Evolutionary conservation across 2,329 filamentous ascomycete species (phyloP).

Genomic region (Cladophialophora exuberans): DNA sequence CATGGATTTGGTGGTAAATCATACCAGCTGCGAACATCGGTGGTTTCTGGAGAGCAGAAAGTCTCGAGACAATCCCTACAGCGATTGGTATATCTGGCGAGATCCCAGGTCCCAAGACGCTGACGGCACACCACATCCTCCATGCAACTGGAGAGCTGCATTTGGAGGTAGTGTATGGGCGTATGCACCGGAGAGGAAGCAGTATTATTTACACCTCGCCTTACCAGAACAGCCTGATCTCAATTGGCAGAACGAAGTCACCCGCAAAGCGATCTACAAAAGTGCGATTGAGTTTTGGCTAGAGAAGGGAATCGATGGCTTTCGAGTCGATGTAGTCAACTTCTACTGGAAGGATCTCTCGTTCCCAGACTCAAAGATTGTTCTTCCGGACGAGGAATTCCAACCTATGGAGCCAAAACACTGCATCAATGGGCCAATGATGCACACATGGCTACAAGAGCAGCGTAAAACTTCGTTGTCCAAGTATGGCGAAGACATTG

Average conservation of each 20-base stretch:
- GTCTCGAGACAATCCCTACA: slow-evolving; percentile 52
- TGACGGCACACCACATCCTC: slow-evolving; percentile 58
- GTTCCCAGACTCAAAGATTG: neutral
- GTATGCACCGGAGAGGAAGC: slow-evolving; percentile 18
- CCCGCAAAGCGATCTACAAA: slow-evolving; percentile 68
- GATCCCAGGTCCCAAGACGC: slow-evolving; percentile 56
- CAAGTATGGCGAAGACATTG: neutral
- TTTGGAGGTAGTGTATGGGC: slow-evolving; percentile 38
- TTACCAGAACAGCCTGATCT: slow-evolving; percentile 73
- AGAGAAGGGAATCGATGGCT: slow-evolving; percentile 68
- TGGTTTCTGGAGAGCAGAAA: slow-evolving; percentile 62
- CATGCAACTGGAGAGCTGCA: slow-evolving; percentile 58
- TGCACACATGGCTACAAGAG: neutral
- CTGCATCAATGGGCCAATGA: no score
- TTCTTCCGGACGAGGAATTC: no score
- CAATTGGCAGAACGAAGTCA: slow-evolving; percentile 72
- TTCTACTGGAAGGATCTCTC: slow-evolving; percentile 22
- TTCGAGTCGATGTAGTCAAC: slow-evolving; percentile 59
- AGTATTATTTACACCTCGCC: slow-evolving; percentile 73
- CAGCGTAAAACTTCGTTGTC: neutral
- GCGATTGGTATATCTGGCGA: slow-evolving; percentile 69
- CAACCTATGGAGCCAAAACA: no score
- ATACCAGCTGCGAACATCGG: slow-evolving; percentile 63
- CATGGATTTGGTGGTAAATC: slow-evolving; percentile 76
- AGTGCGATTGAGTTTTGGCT: slow-evolving; percentile 75